phyloP scores from a whole-genome alignment of 1,284 basidiomycete species.

The Ceratobasidium sp. region DNA sequence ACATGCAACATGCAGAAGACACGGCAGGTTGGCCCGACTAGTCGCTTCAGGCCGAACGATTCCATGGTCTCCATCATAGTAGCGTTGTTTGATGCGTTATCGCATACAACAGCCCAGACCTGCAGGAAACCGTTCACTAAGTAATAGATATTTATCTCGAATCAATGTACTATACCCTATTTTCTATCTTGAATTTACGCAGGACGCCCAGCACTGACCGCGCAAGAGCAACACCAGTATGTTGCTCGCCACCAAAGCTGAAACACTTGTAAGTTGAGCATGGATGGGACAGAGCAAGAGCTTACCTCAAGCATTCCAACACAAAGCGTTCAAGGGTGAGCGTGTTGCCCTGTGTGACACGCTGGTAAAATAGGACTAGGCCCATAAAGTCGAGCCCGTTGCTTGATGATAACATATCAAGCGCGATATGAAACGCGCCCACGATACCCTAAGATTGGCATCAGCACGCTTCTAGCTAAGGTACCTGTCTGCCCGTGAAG shows the following conservation, averaged over 20 bases:
- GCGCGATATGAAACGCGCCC: conserved; percentile 6
- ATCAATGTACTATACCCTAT: neutral
- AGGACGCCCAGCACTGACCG: neutral
- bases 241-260: neutral
- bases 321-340: neutral
- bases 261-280: neutral
- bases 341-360: neutral
- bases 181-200: neutral
- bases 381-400: conserved; percentile 1
- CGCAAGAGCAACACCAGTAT: neutral
- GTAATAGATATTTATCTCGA: neutral
- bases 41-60: neutral
- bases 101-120: conserved; percentile 5
- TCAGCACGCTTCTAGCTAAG: too few relatives aligned
- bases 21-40: neutral
- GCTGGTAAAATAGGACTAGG: neutral
- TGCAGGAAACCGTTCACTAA: neutral
- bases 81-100: neutral
- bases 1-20: neutral
- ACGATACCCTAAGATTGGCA: too few relatives aligned
- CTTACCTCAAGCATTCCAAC: conserved; percentile 6
- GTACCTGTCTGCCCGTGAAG: too few relatives aligned
- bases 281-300: neutral
- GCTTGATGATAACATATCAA: neutral
- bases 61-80: neutral